Evolutionary conservation across 202 grass and related monocot genomes (phyloP).

Genomic region (Carex arenaria): DNA sequence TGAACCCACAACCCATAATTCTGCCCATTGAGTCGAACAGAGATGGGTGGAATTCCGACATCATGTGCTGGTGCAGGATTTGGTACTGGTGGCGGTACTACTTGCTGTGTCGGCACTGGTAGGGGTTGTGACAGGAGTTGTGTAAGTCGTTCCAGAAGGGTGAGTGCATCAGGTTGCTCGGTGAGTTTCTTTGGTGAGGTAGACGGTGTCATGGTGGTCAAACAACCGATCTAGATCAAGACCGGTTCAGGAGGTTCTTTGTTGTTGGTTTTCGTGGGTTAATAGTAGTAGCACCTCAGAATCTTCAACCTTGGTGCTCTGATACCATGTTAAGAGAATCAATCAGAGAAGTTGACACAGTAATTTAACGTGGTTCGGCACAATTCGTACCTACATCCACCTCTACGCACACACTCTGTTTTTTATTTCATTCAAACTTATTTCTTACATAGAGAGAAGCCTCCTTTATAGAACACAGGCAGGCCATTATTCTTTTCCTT

Average conservation of each 20-base stretch:
- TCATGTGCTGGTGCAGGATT: background rate
- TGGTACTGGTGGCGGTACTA: background rate
- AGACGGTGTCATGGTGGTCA: background rate
- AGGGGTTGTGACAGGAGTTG: too few relatives aligned
- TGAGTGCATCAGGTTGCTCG: background rate
- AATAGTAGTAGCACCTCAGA: background rate
- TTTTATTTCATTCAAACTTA: too few relatives aligned
- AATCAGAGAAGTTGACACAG: background rate
- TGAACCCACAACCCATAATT: constrained; percentile 18
- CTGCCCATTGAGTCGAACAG: background rate
- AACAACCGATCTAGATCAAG: background rate
- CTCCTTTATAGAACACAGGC: too few relatives aligned
- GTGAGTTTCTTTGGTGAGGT: background rate
- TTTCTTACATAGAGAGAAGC: too few relatives aligned
- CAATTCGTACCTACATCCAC: constrained; percentile 9
- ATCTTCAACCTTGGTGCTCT: background rate
- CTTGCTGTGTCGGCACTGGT: too few relatives aligned
- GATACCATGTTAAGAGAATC: background rate
- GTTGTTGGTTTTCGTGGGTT: background rate
- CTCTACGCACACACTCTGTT: background rate
- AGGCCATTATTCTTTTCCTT: too few relatives aligned
- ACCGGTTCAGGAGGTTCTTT: background rate
- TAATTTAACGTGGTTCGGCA: constrained; percentile 1
- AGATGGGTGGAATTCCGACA: background rate
- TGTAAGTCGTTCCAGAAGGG: background rate